Conservation (phyloP, 1,139 yeast genomes). For the Yamadazyma jaroonii region DNA sequence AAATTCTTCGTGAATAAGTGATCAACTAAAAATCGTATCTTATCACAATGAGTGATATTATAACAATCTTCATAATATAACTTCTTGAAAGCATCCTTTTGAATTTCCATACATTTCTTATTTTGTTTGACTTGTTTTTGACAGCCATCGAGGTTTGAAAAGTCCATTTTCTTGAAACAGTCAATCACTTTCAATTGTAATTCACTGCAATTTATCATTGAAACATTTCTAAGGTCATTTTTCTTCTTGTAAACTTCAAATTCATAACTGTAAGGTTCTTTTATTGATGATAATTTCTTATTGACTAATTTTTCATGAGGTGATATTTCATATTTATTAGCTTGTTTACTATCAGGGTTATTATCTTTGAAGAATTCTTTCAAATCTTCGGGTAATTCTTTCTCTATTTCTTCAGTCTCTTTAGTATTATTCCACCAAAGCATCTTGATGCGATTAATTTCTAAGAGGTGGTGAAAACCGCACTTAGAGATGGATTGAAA, state of each 20-base stretch:
- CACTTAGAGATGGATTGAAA: not conserved
- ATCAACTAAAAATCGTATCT: constrained; percentile 37
- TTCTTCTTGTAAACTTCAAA: constrained; percentile 32
- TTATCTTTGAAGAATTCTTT: constrained; percentile 31
- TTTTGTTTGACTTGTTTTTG: constrained; percentile 25
- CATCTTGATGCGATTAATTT: constrained; percentile 2
- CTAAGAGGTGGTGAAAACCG: not conserved
- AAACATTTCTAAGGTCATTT: constrained; percentile 24
- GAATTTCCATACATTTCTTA: constrained; percentile 33
- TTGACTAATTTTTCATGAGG: constrained; percentile 30
- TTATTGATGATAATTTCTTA: constrained; percentile 19
- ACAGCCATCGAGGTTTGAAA: constrained; percentile 27
- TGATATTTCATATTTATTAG: constrained; percentile 23
- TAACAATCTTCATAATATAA: constrained; percentile 42
- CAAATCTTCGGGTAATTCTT: constrained; percentile 31
- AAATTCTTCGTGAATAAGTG: constrained; percentile 35
- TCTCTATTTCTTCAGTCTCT: constrained; percentile 23
- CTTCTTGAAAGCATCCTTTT: constrained; percentile 32
- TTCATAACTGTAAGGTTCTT: constrained; percentile 22
- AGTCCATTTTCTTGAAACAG: constrained; percentile 35
- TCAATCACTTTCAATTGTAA: constrained; percentile 36
- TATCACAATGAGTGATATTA: constrained; percentile 35
- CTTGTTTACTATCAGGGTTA: constrained; percentile 29
- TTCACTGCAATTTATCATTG: constrained; percentile 42
- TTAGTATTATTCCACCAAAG: constrained; percentile 18